Base-by-base conservation (phyloP, 2,329 filamentous ascomycete species). In the Hymenoscyphus fraxineus region DNA sequence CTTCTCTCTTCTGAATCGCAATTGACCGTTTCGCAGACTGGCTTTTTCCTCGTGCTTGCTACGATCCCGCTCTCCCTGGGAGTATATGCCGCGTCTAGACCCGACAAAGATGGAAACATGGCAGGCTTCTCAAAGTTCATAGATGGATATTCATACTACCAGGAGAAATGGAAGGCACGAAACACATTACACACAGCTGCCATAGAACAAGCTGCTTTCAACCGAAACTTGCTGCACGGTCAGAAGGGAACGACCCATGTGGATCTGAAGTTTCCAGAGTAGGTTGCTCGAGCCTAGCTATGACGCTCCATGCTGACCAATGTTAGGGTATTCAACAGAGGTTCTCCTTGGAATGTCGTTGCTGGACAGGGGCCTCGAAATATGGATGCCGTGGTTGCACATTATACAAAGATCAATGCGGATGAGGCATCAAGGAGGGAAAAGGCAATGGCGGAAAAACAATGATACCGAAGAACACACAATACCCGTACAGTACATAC, bases 241-340 rank as follows among this genome's bases (percentile, higher is more conserved):
- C 76, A 77, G 63, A 72, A 77, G 27, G 77, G 80, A 68, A 79
- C 77, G 62, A 72, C 72, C 58, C 75, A 80, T 69, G 78, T 86
- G 56, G 80, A 85, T 22, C 75, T 90, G 75, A 83, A 77, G 73
- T 86, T 83, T 71, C 86, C 84, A 40, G 88, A 90, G 88, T 90
- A 83, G 67, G 87, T 83, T 35, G 5, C 32, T 6, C 16, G 44
- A 1, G 35, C 22, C 38, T 31, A 22, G 3, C 27, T 40, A 7
- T 51, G 58, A 16, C 41, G 38, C 38, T 59, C 31, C 10, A 22
- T 19, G 44, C 27, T 51, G n/a, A 60, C 15, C 19, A 15, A 54
- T 15, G 70, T 86, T 73, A 90, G 87, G 70, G 78, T 83, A 68
- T 84, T 90, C 77, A 89, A 89, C 73, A 76, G 78, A 27, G 83